These are phyloP conservation scores for Lachancea nothofagi DNA, from an alignment of 805 yeast genomes.

Conservation along the genomic window DNA sequence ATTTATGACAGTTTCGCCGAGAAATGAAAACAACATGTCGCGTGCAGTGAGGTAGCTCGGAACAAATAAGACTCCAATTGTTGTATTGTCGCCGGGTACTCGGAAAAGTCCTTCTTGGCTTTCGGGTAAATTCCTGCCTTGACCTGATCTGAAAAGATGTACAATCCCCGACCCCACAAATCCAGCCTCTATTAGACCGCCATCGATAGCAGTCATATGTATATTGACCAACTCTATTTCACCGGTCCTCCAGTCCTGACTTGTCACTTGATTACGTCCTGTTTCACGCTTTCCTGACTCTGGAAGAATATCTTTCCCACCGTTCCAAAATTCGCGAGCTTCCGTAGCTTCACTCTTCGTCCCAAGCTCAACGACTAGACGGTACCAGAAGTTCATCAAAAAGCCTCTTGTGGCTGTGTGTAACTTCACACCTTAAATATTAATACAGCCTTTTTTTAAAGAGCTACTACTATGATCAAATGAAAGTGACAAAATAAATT, in stretches of 20 bases:
- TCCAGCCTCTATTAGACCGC: slow-evolving; percentile 38
- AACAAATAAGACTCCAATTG: slow-evolving; percentile 74
- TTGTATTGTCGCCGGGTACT: slow-evolving; percentile 51
- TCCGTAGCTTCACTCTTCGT: neutral
- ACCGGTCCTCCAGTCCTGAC: slow-evolving; percentile 7
- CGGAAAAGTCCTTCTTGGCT: slow-evolving; percentile 20
- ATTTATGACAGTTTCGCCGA: slow-evolving; percentile 56
- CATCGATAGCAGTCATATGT: neutral
- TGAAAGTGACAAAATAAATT: too few relatives aligned
- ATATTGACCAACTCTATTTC: neutral
- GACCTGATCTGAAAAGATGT: slow-evolving; percentile 50
- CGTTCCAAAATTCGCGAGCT: slow-evolving; percentile 5
- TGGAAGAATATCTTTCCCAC: neutral
- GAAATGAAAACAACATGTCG: slow-evolving; percentile 65
- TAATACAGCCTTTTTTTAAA: too few relatives aligned
- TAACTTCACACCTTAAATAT: neutral
- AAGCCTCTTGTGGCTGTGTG: neutral
- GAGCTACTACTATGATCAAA: too few relatives aligned
- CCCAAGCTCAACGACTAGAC: slow-evolving; percentile 6
- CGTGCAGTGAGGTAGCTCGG: slow-evolving; percentile 85
- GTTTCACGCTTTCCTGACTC: neutral
- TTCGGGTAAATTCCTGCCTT: neutral
- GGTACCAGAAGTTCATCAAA: slow-evolving; percentile 6
- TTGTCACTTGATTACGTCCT: neutral
- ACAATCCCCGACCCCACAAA: slow-evolving; percentile 72